phyloP scores from a whole-genome alignment of 164 flowering plant genomes.

The Akebia trifoliata region DNA sequence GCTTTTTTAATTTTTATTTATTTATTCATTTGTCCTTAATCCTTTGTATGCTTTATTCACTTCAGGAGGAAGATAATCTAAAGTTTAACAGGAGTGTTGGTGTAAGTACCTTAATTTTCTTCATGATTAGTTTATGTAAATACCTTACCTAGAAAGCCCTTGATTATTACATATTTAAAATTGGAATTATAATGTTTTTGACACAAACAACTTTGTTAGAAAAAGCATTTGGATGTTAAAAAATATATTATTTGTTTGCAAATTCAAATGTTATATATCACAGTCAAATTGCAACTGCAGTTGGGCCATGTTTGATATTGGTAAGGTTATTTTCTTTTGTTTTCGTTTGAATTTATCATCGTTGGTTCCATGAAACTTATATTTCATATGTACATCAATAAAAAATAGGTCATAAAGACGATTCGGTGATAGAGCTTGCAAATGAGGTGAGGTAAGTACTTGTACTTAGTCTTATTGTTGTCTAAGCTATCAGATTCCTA shows the following conservation, averaged over 20 bases:
- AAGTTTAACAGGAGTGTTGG: constrained; percentile 61
- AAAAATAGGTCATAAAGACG: constrained; percentile 77
- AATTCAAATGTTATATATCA: constrained; percentile 69
- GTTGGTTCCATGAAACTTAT: background rate
- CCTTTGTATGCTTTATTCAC: background rate
- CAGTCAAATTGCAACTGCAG: constrained; percentile 94
- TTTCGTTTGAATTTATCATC: background rate
- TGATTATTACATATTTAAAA: too few species aligned
- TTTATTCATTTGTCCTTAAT: constrained; percentile 1
- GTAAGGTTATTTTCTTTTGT: constrained; percentile 26
- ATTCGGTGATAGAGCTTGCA: constrained; percentile 74
- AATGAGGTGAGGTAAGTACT: constrained; percentile 83
- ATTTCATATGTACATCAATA: too few species aligned
- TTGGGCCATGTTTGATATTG: constrained; percentile 84
- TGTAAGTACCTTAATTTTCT: constrained; percentile 59
- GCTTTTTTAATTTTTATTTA: background rate
- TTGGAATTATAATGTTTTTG: too few species aligned
- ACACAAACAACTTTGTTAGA: too few species aligned
- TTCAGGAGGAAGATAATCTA: constrained; percentile 59
- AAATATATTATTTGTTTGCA: constrained; percentile 40
- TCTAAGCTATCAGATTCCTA: too few species aligned
- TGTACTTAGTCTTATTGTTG: too few species aligned
- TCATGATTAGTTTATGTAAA: too few species aligned
- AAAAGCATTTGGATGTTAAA: too few species aligned
- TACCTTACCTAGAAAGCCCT: too few species aligned